Evolutionary conservation across 2,329 filamentous ascomycete species (phyloP), one percentile per base, ranked within the genome.

Genomic region (Rasamsonia emersonii): DNA sequence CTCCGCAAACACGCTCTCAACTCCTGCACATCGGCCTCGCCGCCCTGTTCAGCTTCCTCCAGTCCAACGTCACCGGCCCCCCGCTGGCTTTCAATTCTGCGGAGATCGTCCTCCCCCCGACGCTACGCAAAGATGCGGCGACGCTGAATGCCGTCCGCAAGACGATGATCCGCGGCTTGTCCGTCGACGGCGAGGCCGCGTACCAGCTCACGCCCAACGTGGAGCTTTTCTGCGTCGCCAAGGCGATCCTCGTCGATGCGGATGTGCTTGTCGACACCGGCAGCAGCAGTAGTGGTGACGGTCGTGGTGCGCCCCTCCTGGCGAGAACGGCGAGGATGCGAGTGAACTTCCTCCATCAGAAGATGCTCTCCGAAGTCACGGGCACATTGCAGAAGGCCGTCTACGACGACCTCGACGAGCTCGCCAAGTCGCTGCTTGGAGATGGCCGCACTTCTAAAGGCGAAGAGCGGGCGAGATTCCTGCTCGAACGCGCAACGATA

Each of bases 51-150:
- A 75, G 79, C 8, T 95, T 94, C 53, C 59, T 94, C 10, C 88
- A 95, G 55, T 77, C 77, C 1, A 94, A 86, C 52, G 82, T 93
- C 33, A 94, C 88, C 3, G 88, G 88, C 0, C 88, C 88, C 1
- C 79, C 86, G 0, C 64, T 93, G n/a, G 61, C 67, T 0, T 79
- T 77, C 49, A 58, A 59, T 15, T 59, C 71, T 3, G 60, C 68
- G 3, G 58, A 68, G 9, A 41, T 62, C 2, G 41, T 79, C 4
- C 47, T 80, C 3, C 68, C 71, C 4, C 31, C 49, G n/a, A 21
- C 35, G 7, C 44, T 64, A 25, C 52, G 46, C 19, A 38, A 43
- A 1, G 45, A 61, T n/a, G 58, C 61, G 17, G 53, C 68, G 3
- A 65, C 40, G 3, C 44, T 71, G 1, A 58, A 59, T 25, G 50